These are phyloP conservation scores for Lactarius indigo DNA, from an alignment of 768 basidiomycete species.

Conservation along the genomic window DNA sequence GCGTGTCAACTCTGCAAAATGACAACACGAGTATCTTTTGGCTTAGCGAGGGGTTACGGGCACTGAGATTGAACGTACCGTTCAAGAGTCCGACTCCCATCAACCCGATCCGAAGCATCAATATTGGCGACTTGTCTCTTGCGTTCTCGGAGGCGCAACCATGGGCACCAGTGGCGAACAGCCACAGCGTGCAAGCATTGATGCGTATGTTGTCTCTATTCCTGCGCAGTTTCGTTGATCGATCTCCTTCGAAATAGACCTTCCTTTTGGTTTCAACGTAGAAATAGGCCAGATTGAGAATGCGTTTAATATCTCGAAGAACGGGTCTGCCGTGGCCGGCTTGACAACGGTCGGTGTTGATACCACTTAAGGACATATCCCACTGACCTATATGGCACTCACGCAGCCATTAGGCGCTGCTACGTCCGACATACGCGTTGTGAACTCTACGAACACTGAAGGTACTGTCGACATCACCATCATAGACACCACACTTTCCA, in stretches of 20 bases:
- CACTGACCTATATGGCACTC: background rate
- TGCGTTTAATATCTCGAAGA: constrained; percentile 56
- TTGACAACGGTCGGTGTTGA: constrained; percentile 49
- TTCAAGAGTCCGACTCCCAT: constrained; percentile 52
- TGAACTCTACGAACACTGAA: constrained; percentile 50
- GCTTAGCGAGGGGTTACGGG: constrained; percentile 59
- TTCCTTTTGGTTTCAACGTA: constrained; percentile 69
- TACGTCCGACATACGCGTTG: constrained; percentile 52
- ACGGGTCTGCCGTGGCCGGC: constrained; percentile 50
- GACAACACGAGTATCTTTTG: constrained; percentile 60
- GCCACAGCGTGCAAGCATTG: constrained; percentile 55
- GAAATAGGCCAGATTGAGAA: constrained; percentile 61
- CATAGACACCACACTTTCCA: constrained; percentile 46
- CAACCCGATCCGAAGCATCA: constrained; percentile 60
- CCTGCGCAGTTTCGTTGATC: background rate
- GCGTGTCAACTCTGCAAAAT: constrained; percentile 52
- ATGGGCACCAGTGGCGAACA: constrained; percentile 56
- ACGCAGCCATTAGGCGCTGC: constrained; percentile 59
- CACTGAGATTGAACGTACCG: constrained; percentile 58
- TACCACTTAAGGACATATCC: background rate
- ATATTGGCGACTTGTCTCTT: constrained; percentile 57
- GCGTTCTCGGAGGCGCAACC: constrained; percentile 49
- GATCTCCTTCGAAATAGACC: constrained; percentile 37
- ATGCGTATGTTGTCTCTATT: constrained; percentile 41
- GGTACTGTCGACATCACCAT: constrained; percentile 67